phyloP scores from a whole-genome alignment of 2,329 filamentous ascomycete species.

The Trichoderma koningii region DNA sequence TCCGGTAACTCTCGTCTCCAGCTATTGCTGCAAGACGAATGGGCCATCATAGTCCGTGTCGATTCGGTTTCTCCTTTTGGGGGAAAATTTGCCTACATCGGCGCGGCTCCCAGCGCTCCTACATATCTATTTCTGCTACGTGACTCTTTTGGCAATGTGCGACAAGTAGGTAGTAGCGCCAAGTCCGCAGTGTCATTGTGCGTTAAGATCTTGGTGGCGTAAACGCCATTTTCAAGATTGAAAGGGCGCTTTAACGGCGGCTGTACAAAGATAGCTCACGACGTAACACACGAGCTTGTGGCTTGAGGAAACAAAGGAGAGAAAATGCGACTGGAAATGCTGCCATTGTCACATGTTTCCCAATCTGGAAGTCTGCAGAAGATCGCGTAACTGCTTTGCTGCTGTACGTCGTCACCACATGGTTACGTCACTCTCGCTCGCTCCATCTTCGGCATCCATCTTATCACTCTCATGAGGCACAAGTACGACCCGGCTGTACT shows the following conservation, averaged over 20 bases:
- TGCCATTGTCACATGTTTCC: not conserved
- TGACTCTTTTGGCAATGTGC: too few species aligned
- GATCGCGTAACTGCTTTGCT: not conserved
- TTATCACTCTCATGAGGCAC: not conserved
- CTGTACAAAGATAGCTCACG: too few species aligned
- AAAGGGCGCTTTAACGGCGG: too few species aligned
- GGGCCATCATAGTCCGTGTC: slow-evolving; percentile 59
- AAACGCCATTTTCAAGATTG: too few species aligned
- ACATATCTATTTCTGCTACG: slow-evolving; percentile 39
- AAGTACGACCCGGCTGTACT: not conserved
- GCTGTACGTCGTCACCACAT: not conserved
- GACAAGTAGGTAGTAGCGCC: too few species aligned
- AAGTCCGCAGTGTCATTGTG: too few species aligned
- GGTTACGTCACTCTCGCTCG: not conserved
- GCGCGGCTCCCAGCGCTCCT: slow-evolving; percentile 55
- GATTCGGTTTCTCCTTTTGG: slow-evolving; percentile 36
- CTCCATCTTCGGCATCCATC: not conserved
- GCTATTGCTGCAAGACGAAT: slow-evolving; percentile 47
- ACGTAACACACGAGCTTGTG: not conserved
- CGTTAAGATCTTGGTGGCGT: too few species aligned
- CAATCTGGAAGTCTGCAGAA: not conserved
- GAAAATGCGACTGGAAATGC: not conserved
- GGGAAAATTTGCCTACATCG: slow-evolving; percentile 42
- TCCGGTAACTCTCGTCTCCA: slow-evolving; percentile 23
- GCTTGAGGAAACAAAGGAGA: not conserved